Evolutionary conservation across 1,284 basidiomycete genomes (phyloP).

Genomic region (Sanghuangporus weigelae): DNA sequence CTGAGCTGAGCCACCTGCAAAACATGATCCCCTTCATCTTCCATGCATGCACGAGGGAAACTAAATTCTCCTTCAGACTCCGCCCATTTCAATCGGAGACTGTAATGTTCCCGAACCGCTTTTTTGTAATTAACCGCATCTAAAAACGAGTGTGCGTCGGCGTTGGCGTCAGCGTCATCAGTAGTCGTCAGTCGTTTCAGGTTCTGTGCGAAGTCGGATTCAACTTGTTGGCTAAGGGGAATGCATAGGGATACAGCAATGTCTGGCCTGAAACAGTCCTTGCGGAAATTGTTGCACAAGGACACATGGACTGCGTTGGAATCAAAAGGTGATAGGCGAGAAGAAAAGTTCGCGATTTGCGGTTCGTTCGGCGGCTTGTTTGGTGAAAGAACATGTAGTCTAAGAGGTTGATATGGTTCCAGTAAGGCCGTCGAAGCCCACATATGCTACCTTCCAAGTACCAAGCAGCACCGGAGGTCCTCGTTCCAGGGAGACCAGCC

Average conservation of each 20-base stretch:
- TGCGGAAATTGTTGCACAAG: not conserved
- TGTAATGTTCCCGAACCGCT: too few relatives aligned
- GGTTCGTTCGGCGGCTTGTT: not conserved
- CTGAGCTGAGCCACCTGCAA: not conserved
- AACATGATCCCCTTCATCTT: not conserved
- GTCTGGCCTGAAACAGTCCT: not conserved
- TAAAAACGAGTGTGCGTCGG: not conserved
- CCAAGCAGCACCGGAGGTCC: slow-evolving; percentile 23
- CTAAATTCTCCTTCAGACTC: too few relatives aligned
- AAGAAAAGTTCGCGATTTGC: not conserved
- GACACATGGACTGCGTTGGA: not conserved
- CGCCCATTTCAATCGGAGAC: too few relatives aligned
- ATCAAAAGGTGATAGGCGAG: not conserved
- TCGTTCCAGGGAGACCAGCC: slow-evolving; percentile 29
- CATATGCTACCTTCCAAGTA: slow-evolving; percentile 25
- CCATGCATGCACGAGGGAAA: too few relatives aligned
- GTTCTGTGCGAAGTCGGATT: slow-evolving; percentile 25
- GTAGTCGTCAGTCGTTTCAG: slow-evolving; percentile 34
- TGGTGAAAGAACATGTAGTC: not conserved
- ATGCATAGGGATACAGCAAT: slow-evolving; percentile 12
- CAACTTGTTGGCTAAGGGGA: slow-evolving; percentile 35
- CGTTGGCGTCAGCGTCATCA: not conserved
- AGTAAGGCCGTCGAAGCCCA: slow-evolving; percentile 11
- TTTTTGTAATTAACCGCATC: not conserved
- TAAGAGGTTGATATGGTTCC: not conserved